Percentiles rank a stretch among this genome's conserved stretches.
Conservation (phyloP, 2,329 filamentous ascomycete genomes). For the Alternaria ethzedia region DNA sequence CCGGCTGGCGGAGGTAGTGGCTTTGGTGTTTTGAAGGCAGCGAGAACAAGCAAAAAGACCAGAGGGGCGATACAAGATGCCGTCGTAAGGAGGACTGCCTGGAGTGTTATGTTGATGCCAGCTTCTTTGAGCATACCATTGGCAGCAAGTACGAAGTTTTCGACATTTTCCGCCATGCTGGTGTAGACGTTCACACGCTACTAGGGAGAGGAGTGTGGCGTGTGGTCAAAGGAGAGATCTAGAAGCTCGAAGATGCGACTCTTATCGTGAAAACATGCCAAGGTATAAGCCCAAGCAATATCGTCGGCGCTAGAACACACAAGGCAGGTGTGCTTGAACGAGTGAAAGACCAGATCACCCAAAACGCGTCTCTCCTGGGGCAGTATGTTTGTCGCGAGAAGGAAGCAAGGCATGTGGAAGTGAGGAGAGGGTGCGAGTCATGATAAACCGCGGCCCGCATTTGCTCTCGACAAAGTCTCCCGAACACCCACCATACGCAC, state of each 20-base stretch:
- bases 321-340: constrained; percentile 11
- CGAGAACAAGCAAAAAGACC: constrained; percentile 30
- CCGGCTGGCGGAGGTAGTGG: constrained; percentile 47
- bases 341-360: background rate
- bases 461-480: constrained; percentile 30
- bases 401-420: constrained; percentile 5
- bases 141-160: constrained; percentile 17
- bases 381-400: background rate
- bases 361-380: background rate
- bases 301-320: constrained; percentile 14
- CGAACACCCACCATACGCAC: constrained; percentile 4
- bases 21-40: constrained; percentile 29
- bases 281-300: constrained; percentile 9
- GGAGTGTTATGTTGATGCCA: constrained; percentile 21
- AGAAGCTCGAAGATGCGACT: constrained; percentile 8
- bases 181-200: background rate
- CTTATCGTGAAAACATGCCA: constrained; percentile 21
- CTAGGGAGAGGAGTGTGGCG: background rate
- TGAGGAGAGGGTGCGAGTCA: constrained; percentile 31
- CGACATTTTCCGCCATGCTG: constrained; percentile 28
- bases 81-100: constrained; percentile 23
- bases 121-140: constrained; percentile 15
- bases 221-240: constrained; percentile 6
- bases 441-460: constrained; percentile 25
- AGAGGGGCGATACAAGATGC: constrained; percentile 25